phyloP scores from a whole-genome alignment of 805 yeast genomes.

The Nakazawaea wickerhamii region DNA sequence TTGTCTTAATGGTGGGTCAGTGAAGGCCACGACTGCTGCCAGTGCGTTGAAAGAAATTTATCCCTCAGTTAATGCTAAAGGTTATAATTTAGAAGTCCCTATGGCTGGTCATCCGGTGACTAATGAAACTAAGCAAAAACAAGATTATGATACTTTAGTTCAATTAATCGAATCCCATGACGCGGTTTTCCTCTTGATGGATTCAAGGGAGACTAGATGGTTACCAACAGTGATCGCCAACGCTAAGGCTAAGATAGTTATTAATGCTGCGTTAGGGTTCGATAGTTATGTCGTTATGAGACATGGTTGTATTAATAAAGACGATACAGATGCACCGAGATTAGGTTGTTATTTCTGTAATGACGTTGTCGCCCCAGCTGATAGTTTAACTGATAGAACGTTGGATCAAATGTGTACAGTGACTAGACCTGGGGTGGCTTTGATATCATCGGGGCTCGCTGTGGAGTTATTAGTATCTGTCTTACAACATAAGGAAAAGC shows the following conservation, averaged over 20 bases:
- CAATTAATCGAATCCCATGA: constrained; percentile 64
- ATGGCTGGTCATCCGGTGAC: constrained; percentile 92
- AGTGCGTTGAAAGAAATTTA: constrained; percentile 62
- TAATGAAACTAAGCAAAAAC: constrained; percentile 42
- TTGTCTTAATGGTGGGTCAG: constrained; percentile 65
- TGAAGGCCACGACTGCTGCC: constrained; percentile 81
- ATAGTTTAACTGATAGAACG: constrained; percentile 81
- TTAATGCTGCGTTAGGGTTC: constrained; percentile 93
- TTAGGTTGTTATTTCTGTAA: constrained; percentile 95
- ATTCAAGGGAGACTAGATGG: constrained; percentile 96
- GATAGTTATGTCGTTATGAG: constrained; percentile 92
- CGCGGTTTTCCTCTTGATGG: constrained; percentile 76
- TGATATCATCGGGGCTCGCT: constrained; percentile 79
- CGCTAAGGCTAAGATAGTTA: constrained; percentile 62
- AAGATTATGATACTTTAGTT: constrained; percentile 48
- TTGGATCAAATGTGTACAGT: constrained; percentile 99
- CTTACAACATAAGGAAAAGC: constrained; percentile 57
- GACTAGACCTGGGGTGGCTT: constrained; percentile 93
- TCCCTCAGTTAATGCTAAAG: constrained; percentile 68
- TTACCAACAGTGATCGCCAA: constrained; percentile 84
- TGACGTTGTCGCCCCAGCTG: constrained; percentile 91
- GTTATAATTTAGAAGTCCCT: constrained; percentile 71
- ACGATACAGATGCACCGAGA: constrained; percentile 24
- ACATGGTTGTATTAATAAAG: constrained; percentile 54
- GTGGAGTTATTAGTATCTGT: constrained; percentile 77